Conservation (phyloP, 2,329 filamentous ascomycete genomes). For the Rutstroemia sp. region DNA sequence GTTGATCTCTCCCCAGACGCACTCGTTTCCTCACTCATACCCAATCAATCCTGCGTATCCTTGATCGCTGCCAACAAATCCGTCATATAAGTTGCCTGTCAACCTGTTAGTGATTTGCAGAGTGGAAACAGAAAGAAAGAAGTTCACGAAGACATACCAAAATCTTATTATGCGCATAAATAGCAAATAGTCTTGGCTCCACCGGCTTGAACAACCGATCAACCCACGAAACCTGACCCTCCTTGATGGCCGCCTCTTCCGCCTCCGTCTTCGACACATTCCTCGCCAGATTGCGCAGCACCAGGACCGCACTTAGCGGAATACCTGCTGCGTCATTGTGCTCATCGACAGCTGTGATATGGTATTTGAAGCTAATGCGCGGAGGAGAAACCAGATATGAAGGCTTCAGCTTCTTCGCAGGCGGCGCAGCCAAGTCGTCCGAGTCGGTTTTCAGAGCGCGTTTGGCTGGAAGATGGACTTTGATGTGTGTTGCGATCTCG, state of each 20-base stretch:
- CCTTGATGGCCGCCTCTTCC: conserved; percentile 46
- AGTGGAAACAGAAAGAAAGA: conserved; percentile 10
- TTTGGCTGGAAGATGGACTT: conserved; percentile 24
- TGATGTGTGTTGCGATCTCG: conserved; percentile 28
- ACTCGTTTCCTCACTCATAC: not conserved
- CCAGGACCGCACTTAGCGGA: conserved; percentile 68
- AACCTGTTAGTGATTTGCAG: too few relatives aligned
- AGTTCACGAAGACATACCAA: conserved; percentile 37
- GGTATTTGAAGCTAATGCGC: conserved; percentile 46
- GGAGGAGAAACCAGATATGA: conserved; percentile 35
- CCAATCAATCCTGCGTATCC: conserved; percentile 9
- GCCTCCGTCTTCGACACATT: conserved; percentile 56
- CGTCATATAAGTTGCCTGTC: conserved; percentile 16
- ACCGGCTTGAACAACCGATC: conserved; percentile 60
- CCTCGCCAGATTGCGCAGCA: conserved; percentile 70
- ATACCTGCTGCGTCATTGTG: conserved; percentile 64
- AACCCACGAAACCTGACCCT: conserved; percentile 54
- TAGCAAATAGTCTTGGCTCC: conserved; percentile 56
- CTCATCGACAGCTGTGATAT: conserved; percentile 49
- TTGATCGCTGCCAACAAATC: conserved; percentile 15
- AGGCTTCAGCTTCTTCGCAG: conserved; percentile 23
- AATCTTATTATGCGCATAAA: conserved; percentile 61
- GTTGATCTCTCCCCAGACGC: not conserved
- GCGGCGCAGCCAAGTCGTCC: conserved; percentile 12
- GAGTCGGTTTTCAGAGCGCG: conserved; percentile 4